A percentile compares a stretch with the other conserved stretches of the same genome.
phyloP scores from a whole-genome alignment of 768 basidiomycete genomes.

The Mycena capillaripes region DNA sequence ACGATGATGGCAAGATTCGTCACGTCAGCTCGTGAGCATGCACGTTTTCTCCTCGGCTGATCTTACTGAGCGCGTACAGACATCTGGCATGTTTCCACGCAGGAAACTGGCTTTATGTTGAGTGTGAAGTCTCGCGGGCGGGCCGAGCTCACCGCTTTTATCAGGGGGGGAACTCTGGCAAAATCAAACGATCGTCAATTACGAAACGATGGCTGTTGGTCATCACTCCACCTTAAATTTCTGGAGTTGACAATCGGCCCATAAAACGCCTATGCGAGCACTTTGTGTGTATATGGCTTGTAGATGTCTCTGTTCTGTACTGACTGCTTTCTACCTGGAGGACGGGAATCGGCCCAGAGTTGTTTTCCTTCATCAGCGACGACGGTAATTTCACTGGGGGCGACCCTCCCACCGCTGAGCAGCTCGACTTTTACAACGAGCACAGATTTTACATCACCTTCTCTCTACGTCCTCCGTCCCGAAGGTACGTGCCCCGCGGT shows the following conservation, averaged over 20 bases:
- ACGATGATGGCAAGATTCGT: conserved; percentile 58
- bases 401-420: conserved; percentile 47
- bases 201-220: conserved; percentile 82
- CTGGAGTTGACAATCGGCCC: too few species aligned
- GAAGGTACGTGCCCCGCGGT: conserved; percentile 50
- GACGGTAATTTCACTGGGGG: conserved; percentile 77
- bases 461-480: conserved; percentile 75
- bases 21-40: conserved; percentile 67
- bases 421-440: conserved; percentile 66
- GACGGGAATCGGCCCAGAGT: conserved; percentile 84
- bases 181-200: conserved; percentile 76
- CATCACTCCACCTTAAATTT: background rate
- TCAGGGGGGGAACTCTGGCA: conserved; percentile 70
- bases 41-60: background rate
- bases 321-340: conserved; percentile 46
- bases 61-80: background rate
- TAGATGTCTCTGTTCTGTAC: background rate
- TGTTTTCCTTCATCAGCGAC: conserved; percentile 71
- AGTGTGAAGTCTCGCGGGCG: too few species aligned
- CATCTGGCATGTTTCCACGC: conserved; percentile 78
- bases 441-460: conserved; percentile 77
- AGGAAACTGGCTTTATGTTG: background rate
- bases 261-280: conserved; percentile 79
- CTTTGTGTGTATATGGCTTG: conserved; percentile 62
- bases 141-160: too few species aligned